Evolutionary conservation across 176 grass and related monocot genomes (phyloP), one percentile per base, ranked within the genome.

Genomic region (Aegilops longissima): DNA sequence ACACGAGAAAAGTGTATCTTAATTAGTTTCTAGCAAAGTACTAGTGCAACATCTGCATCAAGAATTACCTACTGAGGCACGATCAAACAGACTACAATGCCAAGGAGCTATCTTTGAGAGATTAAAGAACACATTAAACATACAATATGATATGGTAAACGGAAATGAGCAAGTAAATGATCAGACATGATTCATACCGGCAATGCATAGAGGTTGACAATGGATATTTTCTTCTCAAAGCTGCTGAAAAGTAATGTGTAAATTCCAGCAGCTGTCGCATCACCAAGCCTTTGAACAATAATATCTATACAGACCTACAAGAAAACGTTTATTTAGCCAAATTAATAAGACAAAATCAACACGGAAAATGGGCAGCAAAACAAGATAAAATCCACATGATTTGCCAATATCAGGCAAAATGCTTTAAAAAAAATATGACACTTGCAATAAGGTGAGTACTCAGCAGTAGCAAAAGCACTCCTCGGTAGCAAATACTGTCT

Each of bases 241-340:
- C 85, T 85, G 65, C 76, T 89, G 84, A 92, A 92, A 23, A 98
- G 73, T 21, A 94, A 83, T 30, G 87, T 94, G 66, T 94, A 98
- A 78, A 98, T 86, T 84, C 88, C 90, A 64, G 96, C 96, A 45
- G 96, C 96, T 69, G 93, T 92, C 21, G 93, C 96, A 91, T 98
- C 93, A 67, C 96, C 96, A 77, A 98, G 90, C 65, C 93, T 94
- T 87, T 98, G 96, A 51, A 98, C 92, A 68, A 95, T 92, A 76
- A 98, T 88, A 91, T 98, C 96, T 92, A 98, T 98, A 82, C 94
- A 98, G 17, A 98, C 89, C 96, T 98, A 88, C 25, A 75, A 35
- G 18, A 31, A 85, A 56, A 36, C 13, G 14, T 74, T 24, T 21
- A 68, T 63, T 62, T 73, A 49, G 12, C 61, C 12, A 64, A 77